Evolutionary conservation across 805 yeast genomes (phyloP).

Genomic region (Zygoascus ofunaensis): DNA sequence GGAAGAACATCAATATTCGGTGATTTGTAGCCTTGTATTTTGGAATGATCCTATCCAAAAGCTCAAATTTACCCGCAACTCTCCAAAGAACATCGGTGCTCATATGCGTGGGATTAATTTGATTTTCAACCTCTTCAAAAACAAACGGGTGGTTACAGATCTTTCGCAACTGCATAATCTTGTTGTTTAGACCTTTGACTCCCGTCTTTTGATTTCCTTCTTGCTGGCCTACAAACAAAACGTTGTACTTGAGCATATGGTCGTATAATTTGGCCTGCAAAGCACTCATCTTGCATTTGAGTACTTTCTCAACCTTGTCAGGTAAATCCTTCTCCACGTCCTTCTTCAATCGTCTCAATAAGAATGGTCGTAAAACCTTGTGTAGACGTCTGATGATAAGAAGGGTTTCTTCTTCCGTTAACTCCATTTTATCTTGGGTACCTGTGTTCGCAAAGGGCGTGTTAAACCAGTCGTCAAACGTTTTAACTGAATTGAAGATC

Average conservation of each 20-base stretch:
- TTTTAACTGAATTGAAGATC: slow-evolving; percentile 90
- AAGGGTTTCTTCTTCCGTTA: slow-evolving; percentile 92
- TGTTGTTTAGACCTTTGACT: slow-evolving; percentile 83
- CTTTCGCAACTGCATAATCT: slow-evolving; percentile 91
- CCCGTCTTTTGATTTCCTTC: slow-evolving; percentile 29
- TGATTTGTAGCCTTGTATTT: slow-evolving; percentile 81
- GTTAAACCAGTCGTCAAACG: slow-evolving; percentile 98
- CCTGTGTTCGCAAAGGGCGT: slow-evolving; percentile 98
- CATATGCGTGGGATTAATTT: slow-evolving; percentile 59
- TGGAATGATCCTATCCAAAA: slow-evolving; percentile 79
- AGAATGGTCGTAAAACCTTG: slow-evolving; percentile 89
- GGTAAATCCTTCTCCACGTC: slow-evolving; percentile 97
- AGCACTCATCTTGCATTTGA: slow-evolving; percentile 87
- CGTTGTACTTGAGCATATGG: slow-evolving; percentile 82
- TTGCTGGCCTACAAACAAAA: slow-evolving; percentile 56
- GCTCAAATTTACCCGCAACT: slow-evolving; percentile 89
- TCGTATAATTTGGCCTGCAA: slow-evolving; percentile 76
- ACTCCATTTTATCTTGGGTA: slow-evolving; percentile 83
- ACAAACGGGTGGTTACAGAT: slow-evolving; percentile 98
- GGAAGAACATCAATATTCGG: slow-evolving; percentile 86
- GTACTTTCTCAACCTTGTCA: slow-evolving; percentile 86
- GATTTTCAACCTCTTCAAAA: slow-evolving; percentile 85
- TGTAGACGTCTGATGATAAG: slow-evolving; percentile 91
- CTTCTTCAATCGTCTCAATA: slow-evolving; percentile 87
- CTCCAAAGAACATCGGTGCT: slow-evolving; percentile 82